Conservation (phyloP, 2,329 filamentous ascomycete species). For the Trichocomaceae sp. region DNA sequence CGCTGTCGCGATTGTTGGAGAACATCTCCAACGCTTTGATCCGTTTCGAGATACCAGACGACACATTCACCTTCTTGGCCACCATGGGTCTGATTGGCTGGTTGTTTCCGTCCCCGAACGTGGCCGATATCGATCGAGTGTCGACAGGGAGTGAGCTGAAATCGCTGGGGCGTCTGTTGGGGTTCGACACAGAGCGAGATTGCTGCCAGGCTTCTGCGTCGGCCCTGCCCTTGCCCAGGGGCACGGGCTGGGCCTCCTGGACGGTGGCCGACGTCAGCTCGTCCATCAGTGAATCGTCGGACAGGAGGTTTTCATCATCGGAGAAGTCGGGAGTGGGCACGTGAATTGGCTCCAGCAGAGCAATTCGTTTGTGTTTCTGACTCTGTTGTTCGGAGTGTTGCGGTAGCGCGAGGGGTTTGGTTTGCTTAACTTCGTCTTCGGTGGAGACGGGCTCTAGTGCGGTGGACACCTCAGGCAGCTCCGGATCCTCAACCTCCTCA, state of each 20-base stretch:
- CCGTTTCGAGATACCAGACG: slow-evolving; percentile 84
- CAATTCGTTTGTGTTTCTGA: slow-evolving; percentile 31
- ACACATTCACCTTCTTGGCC: slow-evolving; percentile 72
- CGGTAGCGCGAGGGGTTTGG: slow-evolving; percentile 18
- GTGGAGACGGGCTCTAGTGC: slow-evolving; percentile 12
- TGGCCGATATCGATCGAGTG: slow-evolving; percentile 34
- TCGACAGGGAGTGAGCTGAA: slow-evolving; percentile 27
- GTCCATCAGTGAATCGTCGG: slow-evolving; percentile 74
- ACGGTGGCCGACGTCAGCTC: slow-evolving; percentile 76
- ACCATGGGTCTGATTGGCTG: slow-evolving; percentile 36
- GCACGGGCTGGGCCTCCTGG: slow-evolving; percentile 73
- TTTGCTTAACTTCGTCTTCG: no score
- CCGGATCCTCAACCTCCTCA: slow-evolving; percentile 4
- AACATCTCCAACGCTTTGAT: slow-evolving; percentile 90
- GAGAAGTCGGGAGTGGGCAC: slow-evolving; percentile 34
- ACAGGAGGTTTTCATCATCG: slow-evolving; percentile 38
- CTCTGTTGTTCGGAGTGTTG: slow-evolving; percentile 22
- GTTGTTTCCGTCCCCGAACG: slow-evolving; percentile 24
- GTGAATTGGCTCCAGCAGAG: slow-evolving; percentile 49
- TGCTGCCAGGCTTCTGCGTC: slow-evolving; percentile 30
- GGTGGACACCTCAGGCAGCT: slow-evolving; percentile 5
- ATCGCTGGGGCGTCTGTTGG: slow-evolving; percentile 24
- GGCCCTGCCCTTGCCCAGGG: slow-evolving; percentile 71
- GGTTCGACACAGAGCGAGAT: slow-evolving; percentile 37
- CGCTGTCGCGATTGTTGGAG: slow-evolving; percentile 42